Evolutionary conservation across 176 grass and related monocot species (phyloP), one percentile per base, ranked within the genome.

Genomic region (Alloteropsis semialata): DNA sequence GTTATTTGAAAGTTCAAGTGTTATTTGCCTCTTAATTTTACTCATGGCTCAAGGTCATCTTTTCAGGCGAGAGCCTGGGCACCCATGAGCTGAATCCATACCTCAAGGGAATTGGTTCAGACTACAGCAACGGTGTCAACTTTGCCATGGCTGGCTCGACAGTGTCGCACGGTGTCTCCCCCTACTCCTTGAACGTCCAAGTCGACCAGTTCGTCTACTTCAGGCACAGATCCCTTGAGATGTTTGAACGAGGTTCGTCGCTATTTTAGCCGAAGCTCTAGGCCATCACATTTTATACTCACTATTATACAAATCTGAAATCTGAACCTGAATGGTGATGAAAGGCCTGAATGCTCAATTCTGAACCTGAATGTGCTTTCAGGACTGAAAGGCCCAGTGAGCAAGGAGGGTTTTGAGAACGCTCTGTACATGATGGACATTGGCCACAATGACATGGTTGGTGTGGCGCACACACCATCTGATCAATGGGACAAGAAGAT

Each of bases 351-450:
- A 28, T 60, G 13, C 24, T 46, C 14, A 71, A 57, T 75, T 41
- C 57, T 74, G 63, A 66, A 77, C 65, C 17, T 42, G 41, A 60
- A 1, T 66, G 64, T 73, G 21, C 6, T 63, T 84, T 22, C 65
- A 97, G 94, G 94, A 51, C 24, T 72, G 56, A 91, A 87, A 45
- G 94, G 86, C 6, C 85, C 87, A 17, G 81, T 87, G 27, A 71
- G n/a, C 75, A 86, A 90, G 80, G 81, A 90, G 34, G 90, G 81
- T 14, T 97, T 94, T 61, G 67, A 88, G 37, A 89, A 84, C 4
- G 94, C 92, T 3, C 73, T 97, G 28, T 97, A 97, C 84, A 88
- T 69, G 82, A 90, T 94, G 68, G 94, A 97, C 75, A 94, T 97
- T 12, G 92, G 94, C 56, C 90, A 97, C 80, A 97, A 94, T 15